Percentiles rank a stretch among this genome's conserved stretches.
These are phyloP conservation scores for Clavariopsis aquatica DNA, from an alignment of 495 filamentous ascomycete genomes.

Conservation along the genomic window DNA sequence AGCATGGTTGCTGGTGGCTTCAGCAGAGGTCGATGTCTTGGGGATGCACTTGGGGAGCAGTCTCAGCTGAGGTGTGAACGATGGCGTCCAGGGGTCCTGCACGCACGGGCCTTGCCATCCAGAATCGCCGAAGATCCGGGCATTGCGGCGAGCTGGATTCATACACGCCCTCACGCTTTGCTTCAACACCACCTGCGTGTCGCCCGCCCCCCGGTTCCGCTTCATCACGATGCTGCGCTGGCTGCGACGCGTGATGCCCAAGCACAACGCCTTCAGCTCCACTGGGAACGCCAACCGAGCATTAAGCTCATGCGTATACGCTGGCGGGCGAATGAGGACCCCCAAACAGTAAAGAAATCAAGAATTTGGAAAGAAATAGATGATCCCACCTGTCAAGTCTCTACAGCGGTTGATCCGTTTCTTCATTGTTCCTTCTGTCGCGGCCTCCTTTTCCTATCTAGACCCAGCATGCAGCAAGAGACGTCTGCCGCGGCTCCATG, in stretches of 20 bases:
- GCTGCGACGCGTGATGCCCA: slow-evolving; percentile 24
- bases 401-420: not conserved
- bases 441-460: not conserved
- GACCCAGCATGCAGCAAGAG: not conserved
- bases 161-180: slow-evolving; percentile 1
- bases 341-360: not conserved
- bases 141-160: slow-evolving; percentile 22
- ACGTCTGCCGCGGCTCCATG: not conserved
- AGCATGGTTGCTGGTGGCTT: slow-evolving; percentile 24
- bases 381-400: not conserved
- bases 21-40: slow-evolving; percentile 29
- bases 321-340: not conserved
- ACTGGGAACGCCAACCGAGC: slow-evolving; percentile 20
- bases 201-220: not conserved
- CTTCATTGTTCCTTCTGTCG: not conserved
- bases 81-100: slow-evolving; percentile 17
- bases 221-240: slow-evolving; percentile 8
- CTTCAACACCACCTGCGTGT: not conserved
- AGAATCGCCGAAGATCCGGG: slow-evolving; percentile 7
- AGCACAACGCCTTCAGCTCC: slow-evolving; percentile 26
- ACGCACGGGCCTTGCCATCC: not conserved
- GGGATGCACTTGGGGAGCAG: slow-evolving; percentile 13
- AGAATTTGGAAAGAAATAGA: not conserved
- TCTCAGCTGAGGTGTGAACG: slow-evolving; percentile 26
- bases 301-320: slow-evolving; percentile 9